phyloP scores from a whole-genome alignment of 176 grass and related monocot species.

The Secale cereale region DNA sequence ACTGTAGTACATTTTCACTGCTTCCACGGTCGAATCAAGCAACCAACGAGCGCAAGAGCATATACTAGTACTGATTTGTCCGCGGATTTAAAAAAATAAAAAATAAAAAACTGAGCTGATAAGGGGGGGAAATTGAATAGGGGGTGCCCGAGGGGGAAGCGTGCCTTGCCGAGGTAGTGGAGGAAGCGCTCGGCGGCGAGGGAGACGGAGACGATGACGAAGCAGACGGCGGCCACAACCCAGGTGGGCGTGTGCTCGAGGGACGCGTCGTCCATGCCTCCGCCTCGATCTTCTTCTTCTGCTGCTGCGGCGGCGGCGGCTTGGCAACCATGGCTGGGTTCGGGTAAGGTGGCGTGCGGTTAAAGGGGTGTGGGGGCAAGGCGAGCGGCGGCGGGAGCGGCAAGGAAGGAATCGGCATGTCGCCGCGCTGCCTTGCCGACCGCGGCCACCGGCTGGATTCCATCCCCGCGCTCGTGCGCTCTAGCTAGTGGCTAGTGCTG shows the following conservation, averaged over 20 bases:
- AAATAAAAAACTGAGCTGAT: neutral
- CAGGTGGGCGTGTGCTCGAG: conserved; percentile 69
- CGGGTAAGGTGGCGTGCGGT: neutral
- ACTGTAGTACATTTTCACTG: neutral
- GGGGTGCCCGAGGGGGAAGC: neutral
- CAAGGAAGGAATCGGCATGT: conserved; percentile 41
- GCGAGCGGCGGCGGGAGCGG: neutral
- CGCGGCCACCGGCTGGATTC: conserved; percentile 23
- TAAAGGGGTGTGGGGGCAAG: neutral
- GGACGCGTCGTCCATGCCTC: conserved; percentile 24
- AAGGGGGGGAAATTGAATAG: neutral
- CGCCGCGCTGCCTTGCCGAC: neutral
- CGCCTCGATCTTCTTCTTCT: neutral
- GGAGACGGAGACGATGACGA: conserved; percentile 65
- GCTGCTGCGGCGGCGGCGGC: neutral
- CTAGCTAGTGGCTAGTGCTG: neutral
- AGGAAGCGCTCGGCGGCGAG: conserved; percentile 68
- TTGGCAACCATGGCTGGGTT: neutral
- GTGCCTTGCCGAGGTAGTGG: conserved; percentile 80
- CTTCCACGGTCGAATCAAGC: neutral
- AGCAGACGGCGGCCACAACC: conserved; percentile 73
- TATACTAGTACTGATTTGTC: neutral
- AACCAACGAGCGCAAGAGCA: neutral
- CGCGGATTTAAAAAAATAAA: too few species aligned
- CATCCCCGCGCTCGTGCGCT: neutral